Evolutionary conservation across 805 yeast species (phyloP).

Genomic region (Wickerhamiella musiphila): DNA sequence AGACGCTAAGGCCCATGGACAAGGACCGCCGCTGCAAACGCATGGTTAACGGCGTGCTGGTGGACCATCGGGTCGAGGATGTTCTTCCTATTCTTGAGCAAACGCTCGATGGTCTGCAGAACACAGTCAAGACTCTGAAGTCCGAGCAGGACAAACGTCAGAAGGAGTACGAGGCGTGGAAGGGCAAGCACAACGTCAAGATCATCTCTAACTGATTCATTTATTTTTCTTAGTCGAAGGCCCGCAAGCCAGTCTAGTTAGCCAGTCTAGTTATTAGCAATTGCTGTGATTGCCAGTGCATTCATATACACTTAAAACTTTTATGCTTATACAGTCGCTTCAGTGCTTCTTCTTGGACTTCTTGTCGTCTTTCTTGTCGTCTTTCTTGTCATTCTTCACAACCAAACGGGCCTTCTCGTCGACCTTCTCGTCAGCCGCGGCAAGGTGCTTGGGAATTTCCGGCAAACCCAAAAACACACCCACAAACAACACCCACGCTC

Average conservation of each 20-base stretch:
- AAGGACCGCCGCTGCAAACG: conserved; percentile 63
- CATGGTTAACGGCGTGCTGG: conserved; percentile 86
- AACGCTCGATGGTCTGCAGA: conserved; percentile 33
- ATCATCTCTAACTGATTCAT: conserved; percentile 20
- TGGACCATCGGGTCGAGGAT: conserved; percentile 66
- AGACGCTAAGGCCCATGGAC: conserved; percentile 36
- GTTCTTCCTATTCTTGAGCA: conserved; percentile 45
- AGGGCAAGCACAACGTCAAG: conserved; percentile 32
- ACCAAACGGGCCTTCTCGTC: background rate
- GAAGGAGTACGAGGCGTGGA: conserved; percentile 32
- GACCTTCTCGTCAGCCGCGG: no score
- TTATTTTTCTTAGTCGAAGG: background rate
- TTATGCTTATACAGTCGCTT: no score
- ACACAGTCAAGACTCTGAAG: conserved; percentile 25
- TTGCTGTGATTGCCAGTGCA: no score
- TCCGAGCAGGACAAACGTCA: conserved; percentile 27
- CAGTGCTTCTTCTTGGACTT: no score
- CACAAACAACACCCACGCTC: conserved; percentile 67
- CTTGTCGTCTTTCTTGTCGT: no score
- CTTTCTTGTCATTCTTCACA: background rate
- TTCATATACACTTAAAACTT: no score
- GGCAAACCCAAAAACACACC: conserved; percentile 32
- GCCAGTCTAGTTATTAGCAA: no score
- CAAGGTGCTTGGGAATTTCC: background rate
- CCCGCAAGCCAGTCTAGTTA: conserved; percentile 1